These are phyloP conservation scores for Diddensiella transvaalensis DNA, from an alignment of 805 yeast species.

Conservation along the genomic window DNA sequence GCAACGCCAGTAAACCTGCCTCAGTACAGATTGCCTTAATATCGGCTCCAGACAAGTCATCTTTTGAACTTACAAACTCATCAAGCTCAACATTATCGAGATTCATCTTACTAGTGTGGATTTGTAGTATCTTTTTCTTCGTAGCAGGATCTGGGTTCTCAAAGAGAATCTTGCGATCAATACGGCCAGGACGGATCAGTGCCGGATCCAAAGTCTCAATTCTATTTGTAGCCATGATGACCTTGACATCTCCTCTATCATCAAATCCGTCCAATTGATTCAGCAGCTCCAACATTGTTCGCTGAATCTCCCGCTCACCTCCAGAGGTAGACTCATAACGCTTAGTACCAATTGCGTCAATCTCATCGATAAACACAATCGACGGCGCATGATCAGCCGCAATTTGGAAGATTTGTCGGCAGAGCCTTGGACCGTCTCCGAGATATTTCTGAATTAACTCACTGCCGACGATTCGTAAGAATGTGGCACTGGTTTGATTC, in stretches of 20 bases:
- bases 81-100: constrained; percentile 85
- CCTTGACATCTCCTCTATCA: constrained; percentile 95
- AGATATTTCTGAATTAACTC: constrained; percentile 94
- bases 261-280: constrained; percentile 97
- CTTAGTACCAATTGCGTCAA: constrained; percentile 98
- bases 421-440: constrained; percentile 96
- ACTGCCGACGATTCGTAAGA: constrained; percentile 92
- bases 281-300: constrained; percentile 94
- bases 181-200: constrained; percentile 93
- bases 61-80: constrained; percentile 83
- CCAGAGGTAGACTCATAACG: constrained; percentile 89
- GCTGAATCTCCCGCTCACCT: constrained; percentile 95
- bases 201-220: constrained; percentile 95
- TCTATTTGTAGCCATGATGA: constrained; percentile 96
- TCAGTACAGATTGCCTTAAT: constrained; percentile 97
- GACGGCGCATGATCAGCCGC: constrained; percentile 98
- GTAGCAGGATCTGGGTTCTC: constrained; percentile 94
- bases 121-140: constrained; percentile 85
- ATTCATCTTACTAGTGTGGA: constrained; percentile 92
- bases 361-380: constrained; percentile 97
- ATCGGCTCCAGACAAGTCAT: constrained; percentile 95
- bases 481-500: constrained; percentile 94
- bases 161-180: constrained; percentile 90
- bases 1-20: constrained; percentile 90
- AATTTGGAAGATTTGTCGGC: constrained; percentile 90